These are phyloP conservation scores for Moelleriella libera DNA, from an alignment of 2,329 filamentous ascomycete species.

Conservation along the genomic window DNA sequence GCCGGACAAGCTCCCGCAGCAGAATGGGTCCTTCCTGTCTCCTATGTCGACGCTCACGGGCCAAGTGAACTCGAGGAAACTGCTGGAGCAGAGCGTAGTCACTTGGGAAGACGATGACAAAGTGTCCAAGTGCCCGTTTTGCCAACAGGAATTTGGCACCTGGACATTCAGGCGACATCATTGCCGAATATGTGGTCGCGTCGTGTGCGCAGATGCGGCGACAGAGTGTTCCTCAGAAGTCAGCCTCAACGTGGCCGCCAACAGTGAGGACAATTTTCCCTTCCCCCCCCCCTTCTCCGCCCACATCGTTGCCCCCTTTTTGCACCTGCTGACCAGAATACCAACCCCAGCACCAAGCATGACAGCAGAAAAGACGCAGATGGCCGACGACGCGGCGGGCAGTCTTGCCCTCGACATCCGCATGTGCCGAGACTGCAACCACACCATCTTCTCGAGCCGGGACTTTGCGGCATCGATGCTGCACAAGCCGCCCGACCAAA, in stretches of 20 bases:
- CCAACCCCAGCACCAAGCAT: constrained; percentile 7
- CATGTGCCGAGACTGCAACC: constrained; percentile 81
- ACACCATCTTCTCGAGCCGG: constrained; percentile 46
- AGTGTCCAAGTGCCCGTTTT: constrained; percentile 78
- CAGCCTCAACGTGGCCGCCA: constrained; percentile 59
- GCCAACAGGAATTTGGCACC: constrained; percentile 85
- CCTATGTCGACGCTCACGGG: constrained; percentile 48
- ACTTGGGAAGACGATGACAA: constrained; percentile 86
- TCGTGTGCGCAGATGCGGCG: constrained; percentile 77
- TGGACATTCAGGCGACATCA: constrained; percentile 92
- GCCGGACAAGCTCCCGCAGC: constrained; percentile 45
- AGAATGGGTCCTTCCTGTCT: constrained; percentile 39
- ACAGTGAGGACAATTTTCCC: constrained; percentile 19
- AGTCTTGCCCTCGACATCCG: constrained; percentile 66
- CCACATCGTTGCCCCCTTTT: neutral
- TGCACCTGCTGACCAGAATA: neutral
- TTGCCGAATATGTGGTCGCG: constrained; percentile 82
- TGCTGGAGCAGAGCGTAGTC: constrained; percentile 81
- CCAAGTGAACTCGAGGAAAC: constrained; percentile 63
- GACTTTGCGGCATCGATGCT: constrained; percentile 63
- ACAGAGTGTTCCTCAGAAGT: constrained; percentile 80
- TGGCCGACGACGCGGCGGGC: constrained; percentile 14
- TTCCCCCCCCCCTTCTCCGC: neutral
- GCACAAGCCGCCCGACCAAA: constrained; percentile 58
- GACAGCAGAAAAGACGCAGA: constrained; percentile 27